Evolutionary conservation across 148 eudicot genomes (phyloP).

Genomic region (Nyssa sinensis): DNA sequence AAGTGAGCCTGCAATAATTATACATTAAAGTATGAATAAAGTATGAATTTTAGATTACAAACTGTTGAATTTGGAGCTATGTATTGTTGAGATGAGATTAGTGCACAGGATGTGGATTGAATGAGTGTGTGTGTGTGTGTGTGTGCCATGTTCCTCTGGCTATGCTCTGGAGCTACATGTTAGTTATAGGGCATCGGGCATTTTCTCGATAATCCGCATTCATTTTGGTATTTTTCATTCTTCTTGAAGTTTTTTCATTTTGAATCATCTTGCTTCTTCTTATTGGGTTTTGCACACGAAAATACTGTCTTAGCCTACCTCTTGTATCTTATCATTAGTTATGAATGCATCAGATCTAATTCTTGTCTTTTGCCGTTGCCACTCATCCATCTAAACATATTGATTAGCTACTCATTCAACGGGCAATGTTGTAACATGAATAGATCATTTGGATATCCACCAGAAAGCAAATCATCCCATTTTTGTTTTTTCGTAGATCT

Average conservation of each 20-base stretch:
- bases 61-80: neutral
- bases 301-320: neutral
- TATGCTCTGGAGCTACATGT: neutral
- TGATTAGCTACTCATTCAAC: neutral
- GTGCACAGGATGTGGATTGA: neutral
- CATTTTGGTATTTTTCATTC: neutral
- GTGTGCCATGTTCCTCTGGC: neutral
- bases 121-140: neutral
- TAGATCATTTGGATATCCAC: neutral
- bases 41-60: too few relatives aligned
- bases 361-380: neutral
- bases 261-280: neutral
- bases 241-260: neutral
- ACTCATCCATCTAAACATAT: neutral
- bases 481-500: neutral
- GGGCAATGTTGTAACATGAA: neutral
- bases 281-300: neutral
- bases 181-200: too few relatives aligned
- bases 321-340: neutral
- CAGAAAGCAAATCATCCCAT: neutral
- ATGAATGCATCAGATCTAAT: neutral
- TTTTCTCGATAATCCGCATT: neutral
- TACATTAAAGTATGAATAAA: too few relatives aligned
- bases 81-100: neutral
- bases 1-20: neutral